phyloP scores from a whole-genome alignment of 768 basidiomycete genomes.

The Rhizopogon salebrosus region DNA sequence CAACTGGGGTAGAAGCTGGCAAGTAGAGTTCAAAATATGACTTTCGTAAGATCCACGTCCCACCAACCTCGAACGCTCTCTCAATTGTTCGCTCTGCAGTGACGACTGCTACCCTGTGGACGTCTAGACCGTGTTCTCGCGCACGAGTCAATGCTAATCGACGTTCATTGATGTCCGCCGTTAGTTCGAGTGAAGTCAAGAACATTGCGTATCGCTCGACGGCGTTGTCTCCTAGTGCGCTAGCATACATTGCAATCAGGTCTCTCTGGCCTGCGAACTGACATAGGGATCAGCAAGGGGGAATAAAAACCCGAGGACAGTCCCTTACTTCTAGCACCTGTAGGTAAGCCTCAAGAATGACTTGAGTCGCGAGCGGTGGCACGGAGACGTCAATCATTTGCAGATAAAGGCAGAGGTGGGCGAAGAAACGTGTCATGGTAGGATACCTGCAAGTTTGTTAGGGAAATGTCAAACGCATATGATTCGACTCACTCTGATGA shows the following conservation, averaged over 20 bases:
- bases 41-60: conserved; percentile 1
- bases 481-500: conserved; percentile 50
- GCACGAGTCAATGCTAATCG: conserved; percentile 68
- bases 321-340: conserved; percentile 72
- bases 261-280: conserved; percentile 74
- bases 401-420: conserved; percentile 86
- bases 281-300: not conserved
- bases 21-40: conserved; percentile 6
- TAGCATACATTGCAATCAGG: conserved; percentile 91
- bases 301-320: not conserved
- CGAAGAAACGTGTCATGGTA: conserved; percentile 82
- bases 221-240: conserved; percentile 85
- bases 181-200: conserved; percentile 70
- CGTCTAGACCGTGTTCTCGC: conserved; percentile 79
- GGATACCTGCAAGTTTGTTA: conserved; percentile 44
- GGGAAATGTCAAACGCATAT: conserved; percentile 3
- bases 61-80: conserved; percentile 55
- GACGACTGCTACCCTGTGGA: conserved; percentile 70
- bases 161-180: conserved; percentile 59
- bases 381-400: conserved; percentile 74
- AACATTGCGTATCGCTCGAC: conserved; percentile 90
- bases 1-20: conserved; percentile 46
- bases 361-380: conserved; percentile 69
- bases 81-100: conserved; percentile 78
- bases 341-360: conserved; percentile 85